phyloP scores from a whole-genome alignment of 108 stramenopile genomes.

The Craspedostauros australis region DNA sequence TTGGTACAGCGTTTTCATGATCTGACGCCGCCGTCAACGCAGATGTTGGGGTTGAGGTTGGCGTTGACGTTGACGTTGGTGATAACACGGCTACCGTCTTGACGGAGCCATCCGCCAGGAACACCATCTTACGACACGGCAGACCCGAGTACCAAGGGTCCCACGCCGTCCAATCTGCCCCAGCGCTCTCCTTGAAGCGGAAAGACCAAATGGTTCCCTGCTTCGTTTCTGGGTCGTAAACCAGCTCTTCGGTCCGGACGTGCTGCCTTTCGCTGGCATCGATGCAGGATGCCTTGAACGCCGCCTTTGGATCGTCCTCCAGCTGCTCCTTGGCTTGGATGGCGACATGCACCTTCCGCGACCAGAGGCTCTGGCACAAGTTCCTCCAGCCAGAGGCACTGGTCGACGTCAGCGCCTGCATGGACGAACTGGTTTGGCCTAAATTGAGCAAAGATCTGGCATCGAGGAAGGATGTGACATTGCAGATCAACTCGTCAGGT shows the following conservation, averaged over 20 bases:
- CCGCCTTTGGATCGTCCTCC: slow-evolving; percentile 16
- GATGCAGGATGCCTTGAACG: slow-evolving; percentile 36
- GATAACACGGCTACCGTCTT: slow-evolving; percentile 27
- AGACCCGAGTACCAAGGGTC: slow-evolving; percentile 60
- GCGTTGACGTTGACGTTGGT: neutral
- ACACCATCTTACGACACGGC: slow-evolving; percentile 63
- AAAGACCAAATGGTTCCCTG: slow-evolving; percentile 61
- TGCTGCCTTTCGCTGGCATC: slow-evolving; percentile 41
- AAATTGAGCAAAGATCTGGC: slow-evolving; percentile 20
- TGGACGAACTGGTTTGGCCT: slow-evolving; percentile 12
- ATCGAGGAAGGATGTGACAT: slow-evolving; percentile 29
- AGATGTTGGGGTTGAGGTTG: neutral
- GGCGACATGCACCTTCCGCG: slow-evolving; percentile 45
- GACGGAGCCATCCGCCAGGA: slow-evolving; percentile 54
- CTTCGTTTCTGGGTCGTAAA: slow-evolving; percentile 38
- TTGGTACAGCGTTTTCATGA: neutral
- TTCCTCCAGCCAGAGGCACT: slow-evolving; percentile 57
- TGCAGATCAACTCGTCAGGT: slow-evolving; percentile 31
- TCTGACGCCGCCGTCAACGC: no score
- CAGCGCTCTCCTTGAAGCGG: slow-evolving; percentile 75
- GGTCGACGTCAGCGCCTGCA: slow-evolving; percentile 21
- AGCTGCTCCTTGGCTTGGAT: slow-evolving; percentile 15
- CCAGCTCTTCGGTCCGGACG: slow-evolving; percentile 43
- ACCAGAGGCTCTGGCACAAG: slow-evolving; percentile 51
- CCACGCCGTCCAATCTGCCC: slow-evolving; percentile 61